Evolutionary conservation across 2,329 filamentous ascomycete genomes (phyloP).

Genomic region (Dryadomyces quercivorus): DNA sequence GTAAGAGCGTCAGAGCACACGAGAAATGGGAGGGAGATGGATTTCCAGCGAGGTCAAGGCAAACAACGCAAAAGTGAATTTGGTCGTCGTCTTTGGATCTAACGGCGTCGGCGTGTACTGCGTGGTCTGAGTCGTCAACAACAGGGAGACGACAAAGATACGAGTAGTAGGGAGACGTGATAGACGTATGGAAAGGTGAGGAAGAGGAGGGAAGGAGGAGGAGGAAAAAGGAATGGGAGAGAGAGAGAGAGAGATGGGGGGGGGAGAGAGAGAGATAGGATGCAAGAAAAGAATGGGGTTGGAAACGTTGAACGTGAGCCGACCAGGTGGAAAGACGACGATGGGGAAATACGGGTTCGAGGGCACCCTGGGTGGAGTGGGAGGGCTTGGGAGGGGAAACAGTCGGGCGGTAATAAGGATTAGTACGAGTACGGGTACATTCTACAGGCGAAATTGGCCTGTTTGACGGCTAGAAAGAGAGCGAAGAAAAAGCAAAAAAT

Average conservation of each 20-base stretch:
- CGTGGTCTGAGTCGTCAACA: background rate
- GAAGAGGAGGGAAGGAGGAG: background rate
- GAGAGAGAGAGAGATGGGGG: background rate
- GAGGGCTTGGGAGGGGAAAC: background rate
- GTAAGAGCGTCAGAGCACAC: background rate
- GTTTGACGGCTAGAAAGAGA: background rate
- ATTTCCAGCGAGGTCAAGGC: constrained; percentile 3
- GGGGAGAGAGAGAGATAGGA: background rate
- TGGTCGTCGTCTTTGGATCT: constrained; percentile 17
- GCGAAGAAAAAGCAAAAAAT: background rate
- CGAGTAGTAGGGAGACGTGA: constrained; percentile 3
- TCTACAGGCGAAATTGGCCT: background rate
- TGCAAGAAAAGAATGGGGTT: constrained; percentile 3
- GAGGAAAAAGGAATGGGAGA: background rate
- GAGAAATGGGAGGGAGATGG: background rate
- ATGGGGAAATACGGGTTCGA: constrained; percentile 1
- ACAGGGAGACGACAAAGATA: background rate
- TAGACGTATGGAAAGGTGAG: background rate
- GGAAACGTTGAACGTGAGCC: background rate
- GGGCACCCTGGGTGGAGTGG: background rate
- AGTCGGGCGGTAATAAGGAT: background rate
- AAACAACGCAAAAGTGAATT: constrained; percentile 26
- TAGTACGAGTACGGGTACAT: background rate
- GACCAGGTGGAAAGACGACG: constrained; percentile 1
- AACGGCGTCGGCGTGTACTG: background rate